Base-by-base conservation (phyloP, 345 rosid genomes). In the Firmiana major region DNA sequence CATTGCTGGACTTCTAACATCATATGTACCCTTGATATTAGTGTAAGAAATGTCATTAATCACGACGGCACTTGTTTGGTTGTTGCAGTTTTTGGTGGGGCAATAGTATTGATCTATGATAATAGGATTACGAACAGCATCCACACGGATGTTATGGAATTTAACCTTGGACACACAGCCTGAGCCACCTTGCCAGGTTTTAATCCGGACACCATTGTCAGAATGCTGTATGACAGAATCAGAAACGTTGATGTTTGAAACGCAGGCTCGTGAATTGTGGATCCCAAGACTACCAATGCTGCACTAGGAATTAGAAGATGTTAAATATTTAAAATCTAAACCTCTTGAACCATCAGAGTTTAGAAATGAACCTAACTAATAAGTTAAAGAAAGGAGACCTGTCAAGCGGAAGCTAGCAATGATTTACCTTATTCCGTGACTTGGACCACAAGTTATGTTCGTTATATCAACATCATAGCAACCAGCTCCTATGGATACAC, bases 161-260 rank as follows among this genome's bases (percentile, higher is more conserved):
- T 82, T 84, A 42, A 95, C 80, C 46, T 85, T 86, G 42, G 92
- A 87, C n/a, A 93, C 99, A 9, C 87, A 79, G 26, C 99, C 98
- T 16, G 92, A 92, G 49, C 96, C 97, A 10, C 97, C 98, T 82
- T 93, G 98, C 98, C 98, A 95, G 49, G 99, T 93, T 85, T 93
- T 95, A 84, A 93, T 95, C 67, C 97, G 84, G 1, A 90, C 89
- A 19, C 97, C 99, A 9, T 93, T 93, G 67, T 86, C 86, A 3
- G 96, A 91, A 36, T 80, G 80, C 83, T 84, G 86, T 64, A 95
- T 87, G 66, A 82, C 83, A 3, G 98, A 93, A 81, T 95, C 93
- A 9, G 88, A 77, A 22, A 92, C 94, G 3, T 91, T 93, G 74
- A 94, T 83, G 83, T 94, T 93, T 0, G 93, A 88, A 66, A 94